phyloP scores from a whole-genome alignment of 208 protist genomes.

The Kentomonas sorsogonicus region DNA sequence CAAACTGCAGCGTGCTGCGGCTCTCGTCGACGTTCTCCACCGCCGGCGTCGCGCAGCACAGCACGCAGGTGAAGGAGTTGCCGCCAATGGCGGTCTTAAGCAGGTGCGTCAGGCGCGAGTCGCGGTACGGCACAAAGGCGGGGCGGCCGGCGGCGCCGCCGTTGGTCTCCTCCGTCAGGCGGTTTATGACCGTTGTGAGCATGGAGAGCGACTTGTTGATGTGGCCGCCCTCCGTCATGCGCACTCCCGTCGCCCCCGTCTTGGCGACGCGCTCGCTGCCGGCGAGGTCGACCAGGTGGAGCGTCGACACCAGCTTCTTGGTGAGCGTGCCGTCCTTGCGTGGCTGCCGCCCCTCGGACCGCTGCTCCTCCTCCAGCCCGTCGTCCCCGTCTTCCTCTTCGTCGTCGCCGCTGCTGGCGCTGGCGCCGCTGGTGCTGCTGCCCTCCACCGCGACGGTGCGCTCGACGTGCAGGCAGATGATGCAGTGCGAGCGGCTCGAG shows the following conservation, averaged over 20 bases:
- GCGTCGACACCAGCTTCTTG: constrained; percentile 40
- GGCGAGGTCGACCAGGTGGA: constrained; percentile 94
- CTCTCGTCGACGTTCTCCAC: constrained; percentile 60
- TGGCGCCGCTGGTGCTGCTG: constrained; percentile 16
- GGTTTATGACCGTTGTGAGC: constrained; percentile 73
- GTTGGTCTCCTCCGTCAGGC: constrained; percentile 24
- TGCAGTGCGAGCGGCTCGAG: constrained; percentile 94
- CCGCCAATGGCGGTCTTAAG: constrained; percentile 92
- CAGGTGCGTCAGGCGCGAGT: constrained; percentile 90
- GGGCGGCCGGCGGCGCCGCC: constrained; percentile 6
- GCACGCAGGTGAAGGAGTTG: constrained; percentile 92
- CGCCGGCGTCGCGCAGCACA: constrained; percentile 73
- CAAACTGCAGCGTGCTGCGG: constrained; percentile 79
- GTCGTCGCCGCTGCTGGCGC: constrained; percentile 3
- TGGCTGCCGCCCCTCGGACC: not conserved
- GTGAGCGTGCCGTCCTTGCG: not conserved
- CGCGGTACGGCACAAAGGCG: constrained; percentile 87
- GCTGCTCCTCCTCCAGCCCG: not conserved
- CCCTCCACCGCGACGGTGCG: constrained; percentile 16
- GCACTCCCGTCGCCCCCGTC: constrained; percentile 85
- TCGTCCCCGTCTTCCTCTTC: constrained; percentile 2
- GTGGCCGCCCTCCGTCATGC: constrained; percentile 92
- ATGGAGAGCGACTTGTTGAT: constrained; percentile 87
- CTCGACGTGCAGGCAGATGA: constrained; percentile 92
- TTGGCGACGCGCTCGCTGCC: constrained; percentile 91